Evolutionary conservation across 1,139 yeast genomes (phyloP), one percentile per base, ranked within the genome.

Genomic region (Scheffersomyces stambukii): DNA sequence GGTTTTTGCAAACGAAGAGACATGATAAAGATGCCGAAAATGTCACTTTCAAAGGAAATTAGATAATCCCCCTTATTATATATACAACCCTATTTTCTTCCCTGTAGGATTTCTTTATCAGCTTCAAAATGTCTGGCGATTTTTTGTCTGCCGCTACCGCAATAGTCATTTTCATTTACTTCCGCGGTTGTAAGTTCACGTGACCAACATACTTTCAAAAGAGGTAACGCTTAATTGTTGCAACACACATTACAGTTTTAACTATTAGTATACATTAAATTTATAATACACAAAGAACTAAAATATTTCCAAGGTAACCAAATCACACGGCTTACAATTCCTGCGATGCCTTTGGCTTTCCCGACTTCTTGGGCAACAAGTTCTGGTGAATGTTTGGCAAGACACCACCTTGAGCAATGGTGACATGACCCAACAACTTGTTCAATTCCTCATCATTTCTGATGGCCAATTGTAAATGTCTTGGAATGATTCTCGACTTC

Each of bases 341-440:
- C 71, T 81, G 91, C 57, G 89, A 81, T 66, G 83, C 85, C 67
- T 80, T 80, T 42, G 55, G 60, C 68, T 79, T 80, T 42, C 82
- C 75, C 50, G 86, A 75, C 76, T 89, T 89, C 80, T 85, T 80
- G 70, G 96, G 96, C 66, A 88, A 80, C 65, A 89, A 79, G 76
- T 82, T 82, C 68, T 82, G 91, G 71, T 89, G 96, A 59, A 81
- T 81, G 82, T 89, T 86, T 73, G 95, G 96, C 64, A 85, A 76
- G 45, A 86, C 96, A 82, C 96, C 98, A 81, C 95, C 96, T 73
- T 85, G 95, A 49, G 95, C 95, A 54, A 85, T 85, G 45, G 94
- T 64, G 32, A 64, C 70, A 43, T 64, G 62, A 37, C 70, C 70
- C 40, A 64, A 60, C 46, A 84, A 75, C 66, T 81, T 85, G 80